Evolutionary conservation across 23 red algal genomes (phyloP).

Genomic region (Chondrus crispus): DNA sequence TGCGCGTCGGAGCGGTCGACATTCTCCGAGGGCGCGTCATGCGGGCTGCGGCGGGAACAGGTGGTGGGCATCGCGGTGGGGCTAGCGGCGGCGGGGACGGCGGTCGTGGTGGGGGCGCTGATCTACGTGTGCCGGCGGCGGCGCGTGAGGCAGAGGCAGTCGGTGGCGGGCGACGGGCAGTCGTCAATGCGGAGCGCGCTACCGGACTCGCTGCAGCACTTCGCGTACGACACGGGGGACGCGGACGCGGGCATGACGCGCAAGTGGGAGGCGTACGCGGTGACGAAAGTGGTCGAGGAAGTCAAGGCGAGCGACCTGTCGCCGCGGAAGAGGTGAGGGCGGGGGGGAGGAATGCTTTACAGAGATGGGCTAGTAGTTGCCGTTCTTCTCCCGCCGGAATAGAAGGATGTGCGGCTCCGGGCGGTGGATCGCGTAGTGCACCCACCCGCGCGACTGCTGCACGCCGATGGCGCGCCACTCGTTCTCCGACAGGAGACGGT

Average conservation of each 20-base stretch:
- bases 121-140: no score
- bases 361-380: slow-evolving; percentile 43
- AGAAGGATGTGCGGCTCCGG: slow-evolving; percentile 98
- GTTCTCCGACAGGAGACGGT: slow-evolving; percentile 79
- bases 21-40: not conserved
- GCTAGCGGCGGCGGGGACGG: not conserved
- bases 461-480: slow-evolving; percentile 98
- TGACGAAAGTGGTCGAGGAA: not conserved
- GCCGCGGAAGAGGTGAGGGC: not conserved
- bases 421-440: slow-evolving; percentile 98
- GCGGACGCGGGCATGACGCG: not conserved
- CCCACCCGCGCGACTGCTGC: slow-evolving; percentile 97
- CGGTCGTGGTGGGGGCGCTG: not conserved
- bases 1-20: not conserved
- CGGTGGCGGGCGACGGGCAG: not conserved
- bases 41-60: not conserved
- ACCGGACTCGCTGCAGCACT: slow-evolving; percentile 31
- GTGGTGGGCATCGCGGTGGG: slow-evolving; percentile 3
- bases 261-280: not conserved
- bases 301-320: slow-evolving; percentile 30
- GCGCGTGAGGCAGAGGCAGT: no score
- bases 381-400: slow-evolving; percentile 84
- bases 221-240: slow-evolving; percentile 67
- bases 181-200: not conserved
- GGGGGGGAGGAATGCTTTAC: not conserved